Base-by-base conservation (phyloP, 305 asterid genomes). In the Salvia sclarea region DNA sequence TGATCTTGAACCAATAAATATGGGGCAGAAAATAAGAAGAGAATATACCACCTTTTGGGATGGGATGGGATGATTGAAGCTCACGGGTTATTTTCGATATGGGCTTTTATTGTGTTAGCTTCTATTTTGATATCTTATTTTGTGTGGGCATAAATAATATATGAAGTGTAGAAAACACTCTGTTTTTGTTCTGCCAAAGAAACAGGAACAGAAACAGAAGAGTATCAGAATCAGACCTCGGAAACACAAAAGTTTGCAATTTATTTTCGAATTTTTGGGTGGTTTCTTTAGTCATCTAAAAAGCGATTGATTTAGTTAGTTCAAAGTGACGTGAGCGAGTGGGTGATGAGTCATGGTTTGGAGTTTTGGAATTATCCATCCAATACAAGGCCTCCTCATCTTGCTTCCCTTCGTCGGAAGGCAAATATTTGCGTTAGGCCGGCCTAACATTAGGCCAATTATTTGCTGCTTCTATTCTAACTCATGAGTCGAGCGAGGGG, bases 11-110 rank as follows among this genome's bases (percentile, higher is more conserved):
- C 11, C 61, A 37, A 5, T 13, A 8, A 38, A 56, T 24, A 52
- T 35, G 57, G 14, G 62, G 64, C 13, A 40, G 61, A 49, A 49
- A 70, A 35, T 31, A 11, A 47, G n/a, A 16, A 69, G 25, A 43
- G 75, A 74, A 62, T 63, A 64, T 75, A 64, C 72, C 53, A 48
- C 33, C 49, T 64, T 75, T 75, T 28, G 28, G 49, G 30, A 33
- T 33, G 2, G 20, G 69, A 69, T 28, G 28, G 49, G 30, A 33
- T 33, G 2, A 35, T 66, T 44, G 22, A 5, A 50, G 49, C 59
- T 50, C 78, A 66, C 74, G 78, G 63, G 70, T 28, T 47, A 8
- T 17, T 66, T 33, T 35, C 43, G 21, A 37, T 41, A 59, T 50
- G 71, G 69, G 58, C 4, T 12, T 7, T 50, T n/a, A n/a, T n/a